A percentile compares a stretch with the other conserved stretches of the same genome.
Evolutionary conservation across 208 protist genomes (phyloP).

Genomic region (Leishmania arabica): DNA sequence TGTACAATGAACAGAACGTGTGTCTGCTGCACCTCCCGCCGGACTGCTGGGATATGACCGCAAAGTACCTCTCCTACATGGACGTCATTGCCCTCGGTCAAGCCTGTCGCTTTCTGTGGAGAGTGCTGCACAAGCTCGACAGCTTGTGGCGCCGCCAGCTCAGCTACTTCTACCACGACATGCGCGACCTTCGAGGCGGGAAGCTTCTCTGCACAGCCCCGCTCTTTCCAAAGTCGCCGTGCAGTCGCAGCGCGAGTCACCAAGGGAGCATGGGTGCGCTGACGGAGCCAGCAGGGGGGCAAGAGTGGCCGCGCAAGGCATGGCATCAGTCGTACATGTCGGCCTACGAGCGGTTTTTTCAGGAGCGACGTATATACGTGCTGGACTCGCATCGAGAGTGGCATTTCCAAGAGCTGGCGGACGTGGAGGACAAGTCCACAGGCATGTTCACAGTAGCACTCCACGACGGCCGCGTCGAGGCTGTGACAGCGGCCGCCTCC

Average conservation of each 20-base stretch:
- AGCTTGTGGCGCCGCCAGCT: constrained; percentile 76
- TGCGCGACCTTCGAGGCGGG: constrained; percentile 52
- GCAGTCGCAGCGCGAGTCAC: constrained; percentile 1
- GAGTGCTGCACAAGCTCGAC: constrained; percentile 44
- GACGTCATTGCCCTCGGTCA: constrained; percentile 52
- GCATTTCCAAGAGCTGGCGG: constrained; percentile 62
- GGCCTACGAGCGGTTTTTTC: constrained; percentile 66
- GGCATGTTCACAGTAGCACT: constrained; percentile 59
- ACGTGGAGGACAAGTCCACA: constrained; percentile 38
- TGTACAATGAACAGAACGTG: constrained; percentile 26
- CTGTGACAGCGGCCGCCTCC: constrained; percentile 4
- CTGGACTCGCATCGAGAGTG: constrained; percentile 73
- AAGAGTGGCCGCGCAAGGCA: not conserved
- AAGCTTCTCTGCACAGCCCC: constrained; percentile 56
- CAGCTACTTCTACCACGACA: constrained; percentile 54
- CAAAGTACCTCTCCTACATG: constrained; percentile 41
- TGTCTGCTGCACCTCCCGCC: constrained; percentile 37
- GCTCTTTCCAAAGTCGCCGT: constrained; percentile 15
- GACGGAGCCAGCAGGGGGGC: not conserved
- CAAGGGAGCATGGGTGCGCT: constrained; percentile 1
- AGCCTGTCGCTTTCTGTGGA: constrained; percentile 56
- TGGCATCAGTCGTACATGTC: constrained; percentile 12
- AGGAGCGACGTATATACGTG: constrained; percentile 66
- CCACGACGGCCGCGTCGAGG: constrained; percentile 30
- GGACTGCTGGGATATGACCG: constrained; percentile 50